These are phyloP conservation scores for Cryphonectria japonica DNA, from an alignment of 2,329 filamentous ascomycete genomes.

Conservation along the genomic window DNA sequence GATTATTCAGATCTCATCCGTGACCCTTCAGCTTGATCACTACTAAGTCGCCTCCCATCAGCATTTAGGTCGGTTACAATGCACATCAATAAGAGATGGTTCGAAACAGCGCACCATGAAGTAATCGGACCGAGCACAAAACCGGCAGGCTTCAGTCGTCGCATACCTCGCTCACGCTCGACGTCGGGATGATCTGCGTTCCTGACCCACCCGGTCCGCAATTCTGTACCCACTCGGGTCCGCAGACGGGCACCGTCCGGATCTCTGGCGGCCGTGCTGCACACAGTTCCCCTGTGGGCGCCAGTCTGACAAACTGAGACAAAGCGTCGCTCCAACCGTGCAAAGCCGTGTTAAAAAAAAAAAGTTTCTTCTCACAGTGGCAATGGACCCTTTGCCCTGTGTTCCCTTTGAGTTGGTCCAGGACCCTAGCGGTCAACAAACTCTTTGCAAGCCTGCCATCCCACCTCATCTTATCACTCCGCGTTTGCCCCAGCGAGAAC, in stretches of 20 bases:
- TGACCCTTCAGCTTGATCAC: not conserved
- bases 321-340: not conserved
- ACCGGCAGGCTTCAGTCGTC: not conserved
- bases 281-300: not conserved
- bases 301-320: not conserved
- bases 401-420: not conserved
- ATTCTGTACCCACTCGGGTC: conserved; percentile 14
- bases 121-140: conserved; percentile 7
- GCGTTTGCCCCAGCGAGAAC: conserved; percentile 24
- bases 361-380: conserved; percentile 2
- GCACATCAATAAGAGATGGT: not conserved
- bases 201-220: conserved; percentile 17
- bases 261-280: conserved; percentile 15
- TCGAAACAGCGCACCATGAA: not conserved
- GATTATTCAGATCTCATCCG: not conserved
- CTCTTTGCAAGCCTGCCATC: conserved; percentile 13
- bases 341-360: conserved; percentile 1
- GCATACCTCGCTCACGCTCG: conserved; percentile 1
- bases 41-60: not conserved
- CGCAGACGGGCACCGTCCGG: conserved; percentile 29
- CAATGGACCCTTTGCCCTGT: not conserved
- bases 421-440: conserved; percentile 15
- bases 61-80: not conserved
- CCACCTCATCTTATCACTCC: conserved; percentile 28
- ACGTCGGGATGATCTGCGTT: conserved; percentile 24